Evolutionary conservation across 2,329 filamentous ascomycete species (phyloP), one percentile per base, ranked within the genome.

Genomic region (Colletotrichum sp.): DNA sequence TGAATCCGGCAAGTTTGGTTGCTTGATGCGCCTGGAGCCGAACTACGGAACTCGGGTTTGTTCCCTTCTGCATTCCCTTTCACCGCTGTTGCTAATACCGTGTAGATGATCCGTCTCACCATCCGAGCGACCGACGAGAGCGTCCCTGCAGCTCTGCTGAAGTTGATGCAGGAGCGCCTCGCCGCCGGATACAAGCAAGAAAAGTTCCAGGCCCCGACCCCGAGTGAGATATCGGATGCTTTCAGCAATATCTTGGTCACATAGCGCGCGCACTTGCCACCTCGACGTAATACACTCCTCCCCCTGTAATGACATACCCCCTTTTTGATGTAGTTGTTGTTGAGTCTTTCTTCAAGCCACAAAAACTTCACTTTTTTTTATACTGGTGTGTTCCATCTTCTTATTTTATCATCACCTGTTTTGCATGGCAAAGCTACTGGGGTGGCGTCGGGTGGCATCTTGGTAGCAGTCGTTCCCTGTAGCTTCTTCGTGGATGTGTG

Each of bases 31-130:
- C 81, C 85, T 99, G 85, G 97, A 99, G 88, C 97, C 97, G 75
- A 99, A 99, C 85, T 96, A 96, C 80, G 90, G 91, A 76, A 96
- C 93, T 76, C 94, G 95, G 91, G 97, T 98, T 85, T 58, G 24
- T 51, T 13, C 13, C 29, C n/a, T 24, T 7, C 33, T 34, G n/a
- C 36, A 31, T 6, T 16, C 38, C 47, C 57, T 51, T n/a, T 29
- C 51, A 38, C 6, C 31, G 29, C 72, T 36, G 29, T 72, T 69
- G 13, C 78, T 83, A 76, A 80, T 38, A 76, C 73, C n/a, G 5
- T 75, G 9, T 78, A 98, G 97, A 98, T 98, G 95, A 94, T 97
- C 79, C 96, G 97, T 67, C 88, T 98, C 74, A 99, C 97, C 0
- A 93, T 99, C 78, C 91, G 97, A 76, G 97, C 96, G 8, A 99